Conservation (phyloP, 257 asterid species). For the Solanum chilense region DNA sequence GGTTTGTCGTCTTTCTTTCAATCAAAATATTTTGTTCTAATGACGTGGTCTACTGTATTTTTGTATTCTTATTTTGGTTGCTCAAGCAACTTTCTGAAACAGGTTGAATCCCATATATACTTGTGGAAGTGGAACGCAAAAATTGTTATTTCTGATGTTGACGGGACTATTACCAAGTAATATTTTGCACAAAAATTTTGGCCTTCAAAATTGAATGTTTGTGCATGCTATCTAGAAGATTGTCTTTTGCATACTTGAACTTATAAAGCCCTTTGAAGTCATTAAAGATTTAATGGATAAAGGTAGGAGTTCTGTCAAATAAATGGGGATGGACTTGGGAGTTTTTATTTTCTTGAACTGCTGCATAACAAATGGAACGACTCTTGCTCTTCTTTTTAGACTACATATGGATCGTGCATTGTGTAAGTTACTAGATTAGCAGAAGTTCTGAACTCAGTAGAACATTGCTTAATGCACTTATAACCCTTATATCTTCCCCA, state of each 20-base stretch:
- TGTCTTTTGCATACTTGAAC: not conserved
- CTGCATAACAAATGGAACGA: not conserved
- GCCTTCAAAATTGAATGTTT: not conserved
- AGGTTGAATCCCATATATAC: constrained; percentile 99
- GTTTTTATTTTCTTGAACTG: not conserved
- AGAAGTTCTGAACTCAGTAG: not conserved
- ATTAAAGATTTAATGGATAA: not conserved
- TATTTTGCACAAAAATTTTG: not conserved
- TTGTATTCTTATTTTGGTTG: not conserved
- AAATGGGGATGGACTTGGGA: not conserved
- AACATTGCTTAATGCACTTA: not conserved
- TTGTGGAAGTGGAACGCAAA: constrained; percentile 97
- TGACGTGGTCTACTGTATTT: not conserved
- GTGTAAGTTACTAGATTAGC: not conserved
- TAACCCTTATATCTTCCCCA: not conserved
- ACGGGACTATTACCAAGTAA: constrained; percentile 97
- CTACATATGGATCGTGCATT: not conserved
- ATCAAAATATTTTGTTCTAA: not conserved
- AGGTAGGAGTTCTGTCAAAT: not conserved
- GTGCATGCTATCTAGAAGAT: not conserved
- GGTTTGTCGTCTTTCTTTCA: constrained; percentile 26
- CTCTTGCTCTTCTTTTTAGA: not conserved
- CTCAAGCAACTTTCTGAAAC: constrained; percentile 13
- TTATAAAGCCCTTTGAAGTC: not conserved
- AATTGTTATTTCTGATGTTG: constrained; percentile 94